Percentiles rank a stretch among this genome's conserved stretches.
phyloP scores from a whole-genome alignment of 768 basidiomycete species.

The Clathrus columnatus region DNA sequence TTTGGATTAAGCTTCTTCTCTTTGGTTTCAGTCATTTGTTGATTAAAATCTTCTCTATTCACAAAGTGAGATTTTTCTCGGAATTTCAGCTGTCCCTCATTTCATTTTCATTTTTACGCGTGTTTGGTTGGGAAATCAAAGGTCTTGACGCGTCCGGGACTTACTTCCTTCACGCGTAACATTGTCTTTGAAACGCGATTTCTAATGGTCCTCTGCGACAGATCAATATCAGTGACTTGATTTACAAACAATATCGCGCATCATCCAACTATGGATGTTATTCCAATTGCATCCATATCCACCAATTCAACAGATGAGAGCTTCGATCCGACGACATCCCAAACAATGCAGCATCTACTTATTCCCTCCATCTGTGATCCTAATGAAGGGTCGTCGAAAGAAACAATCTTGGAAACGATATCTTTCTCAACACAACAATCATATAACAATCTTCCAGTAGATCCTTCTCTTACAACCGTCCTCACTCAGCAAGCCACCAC shows the following conservation, averaged over 20 bases:
- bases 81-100: background rate
- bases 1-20: background rate
- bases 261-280: background rate
- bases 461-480: too few species aligned
- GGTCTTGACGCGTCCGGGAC: too few species aligned
- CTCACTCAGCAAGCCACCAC: background rate
- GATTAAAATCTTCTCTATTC: background rate
- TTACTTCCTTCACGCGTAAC: background rate
- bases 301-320: background rate
- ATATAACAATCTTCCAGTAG: background rate
- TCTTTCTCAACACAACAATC: background rate
- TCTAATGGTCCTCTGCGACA: background rate
- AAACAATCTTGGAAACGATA: background rate
- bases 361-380: background rate
- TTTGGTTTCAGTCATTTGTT: background rate
- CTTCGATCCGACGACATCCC: background rate
- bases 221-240: background rate
- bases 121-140: background rate
- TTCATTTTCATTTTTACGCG: background rate
- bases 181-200: background rate
- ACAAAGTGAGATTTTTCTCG: too few species aligned
- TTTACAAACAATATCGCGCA: background rate
- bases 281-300: background rate
- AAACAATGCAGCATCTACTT: background rate
- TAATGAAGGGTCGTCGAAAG: background rate